These are phyloP conservation scores for Abrus pulchellus DNA, from an alignment of 306 rosid genomes.

Conservation along the genomic window DNA sequence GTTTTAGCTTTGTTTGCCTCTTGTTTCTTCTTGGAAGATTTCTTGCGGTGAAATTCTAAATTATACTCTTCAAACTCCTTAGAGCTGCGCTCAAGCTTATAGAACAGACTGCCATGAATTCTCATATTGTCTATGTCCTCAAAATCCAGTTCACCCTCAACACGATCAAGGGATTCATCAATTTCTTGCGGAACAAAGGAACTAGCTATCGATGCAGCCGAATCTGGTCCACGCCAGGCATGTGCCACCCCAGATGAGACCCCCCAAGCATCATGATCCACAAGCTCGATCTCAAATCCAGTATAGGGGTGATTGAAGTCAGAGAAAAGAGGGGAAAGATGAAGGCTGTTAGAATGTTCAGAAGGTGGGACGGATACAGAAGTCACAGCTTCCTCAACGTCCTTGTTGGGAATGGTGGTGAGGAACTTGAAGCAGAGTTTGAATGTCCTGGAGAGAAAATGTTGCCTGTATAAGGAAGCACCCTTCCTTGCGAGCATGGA, in stretches of 20 bases:
- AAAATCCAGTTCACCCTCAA: conserved; percentile 63
- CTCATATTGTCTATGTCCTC: conserved; percentile 86
- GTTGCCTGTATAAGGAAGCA: conserved; percentile 41
- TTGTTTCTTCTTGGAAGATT: conserved; percentile 59
- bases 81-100: conserved; percentile 79
- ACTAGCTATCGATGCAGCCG: conserved; percentile 34
- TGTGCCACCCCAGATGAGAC: conserved; percentile 74
- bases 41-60: conserved; percentile 76
- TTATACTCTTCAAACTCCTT: conserved; percentile 89
- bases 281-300: conserved; percentile 69
- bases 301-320: conserved; percentile 49
- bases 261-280: conserved; percentile 77
- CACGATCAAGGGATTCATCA: conserved; percentile 47
- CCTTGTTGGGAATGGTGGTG: conserved; percentile 40
- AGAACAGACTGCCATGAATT: conserved; percentile 72
- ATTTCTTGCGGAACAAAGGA: conserved; percentile 43
- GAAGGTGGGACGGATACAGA: conserved; percentile 46
- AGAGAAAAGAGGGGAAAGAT: conserved; percentile 63
- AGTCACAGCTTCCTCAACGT: conserved; percentile 27
- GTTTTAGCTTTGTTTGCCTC: conserved; percentile 51
- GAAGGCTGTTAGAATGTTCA: conserved; percentile 50
- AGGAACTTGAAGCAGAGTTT: conserved; percentile 51
- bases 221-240: conserved; percentile 62
- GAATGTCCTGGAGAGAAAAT: conserved; percentile 42
- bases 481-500: conserved; percentile 55